Conservation (phyloP, 192 early-diverging fungal species). For the Gigaspora rosea region DNA sequence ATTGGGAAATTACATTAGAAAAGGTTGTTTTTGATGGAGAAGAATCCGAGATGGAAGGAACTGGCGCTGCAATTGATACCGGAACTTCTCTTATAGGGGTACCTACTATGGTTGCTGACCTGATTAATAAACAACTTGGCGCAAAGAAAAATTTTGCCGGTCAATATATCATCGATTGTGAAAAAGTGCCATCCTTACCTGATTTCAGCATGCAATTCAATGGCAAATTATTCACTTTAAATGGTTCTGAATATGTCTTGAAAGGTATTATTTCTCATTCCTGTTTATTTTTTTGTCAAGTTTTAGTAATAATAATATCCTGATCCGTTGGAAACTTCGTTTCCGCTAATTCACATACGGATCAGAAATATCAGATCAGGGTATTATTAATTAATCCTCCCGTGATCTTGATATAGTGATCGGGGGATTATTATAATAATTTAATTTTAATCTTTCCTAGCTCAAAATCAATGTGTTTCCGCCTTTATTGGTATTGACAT, state of each 20-base stretch:
- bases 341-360: too few relatives aligned
- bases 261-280: conserved; percentile 27
- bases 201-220: conserved; percentile 77
- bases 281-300: neutral
- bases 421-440: too few relatives aligned
- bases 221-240: conserved; percentile 67
- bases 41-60: conserved; percentile 62
- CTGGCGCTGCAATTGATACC: conserved; percentile 89
- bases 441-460: conserved; percentile 63
- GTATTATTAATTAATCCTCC: too few relatives aligned
- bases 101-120: conserved; percentile 76
- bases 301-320: conserved; percentile 33
- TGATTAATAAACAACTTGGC: conserved; percentile 88
- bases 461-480: conserved; percentile 70
- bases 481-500: conserved; percentile 95
- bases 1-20: conserved; percentile 96
- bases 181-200: conserved; percentile 64
- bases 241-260: conserved; percentile 56
- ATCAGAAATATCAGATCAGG: too few relatives aligned
- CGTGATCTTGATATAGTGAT: too few relatives aligned
- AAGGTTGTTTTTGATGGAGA: conserved; percentile 78
- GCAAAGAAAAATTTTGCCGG: conserved; percentile 92
- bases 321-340: too few relatives aligned
- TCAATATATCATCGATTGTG: conserved; percentile 87
- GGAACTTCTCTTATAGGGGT: conserved; percentile 86